Conservation (phyloP, 164 flowering plant species). For the Hamamelis virginiana region DNA sequence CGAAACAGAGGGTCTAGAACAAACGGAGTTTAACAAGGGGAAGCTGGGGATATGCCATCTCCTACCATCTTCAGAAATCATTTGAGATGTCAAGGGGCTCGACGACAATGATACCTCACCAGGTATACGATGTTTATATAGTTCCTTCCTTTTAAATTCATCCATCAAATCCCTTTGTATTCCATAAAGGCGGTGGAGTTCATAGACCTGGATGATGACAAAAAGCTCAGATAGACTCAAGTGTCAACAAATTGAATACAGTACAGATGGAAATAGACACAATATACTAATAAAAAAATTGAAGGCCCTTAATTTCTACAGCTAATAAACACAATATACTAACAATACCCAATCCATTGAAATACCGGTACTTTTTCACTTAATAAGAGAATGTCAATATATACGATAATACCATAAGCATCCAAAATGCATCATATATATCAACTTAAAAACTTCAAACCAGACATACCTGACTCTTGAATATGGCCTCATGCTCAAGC, state of each 20-base stretch:
- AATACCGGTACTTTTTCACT: not conserved
- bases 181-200: slow-evolving; percentile 88
- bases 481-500: slow-evolving; percentile 83
- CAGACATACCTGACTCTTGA: slow-evolving; percentile 72
- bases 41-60: slow-evolving; percentile 48
- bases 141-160: slow-evolving; percentile 57
- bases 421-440: not conserved
- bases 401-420: too few species aligned
- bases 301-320: not conserved
- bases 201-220: slow-evolving; percentile 55
- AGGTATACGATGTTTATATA: slow-evolving; percentile 30
- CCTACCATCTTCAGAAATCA: slow-evolving; percentile 41
- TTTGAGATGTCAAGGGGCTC: slow-evolving; percentile 50
- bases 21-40: slow-evolving; percentile 37
- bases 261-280: not conserved
- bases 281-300: not conserved
- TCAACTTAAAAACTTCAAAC: not conserved
- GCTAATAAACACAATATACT: not conserved
- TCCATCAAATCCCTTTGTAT: slow-evolving; percentile 86
- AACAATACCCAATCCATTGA: not conserved
- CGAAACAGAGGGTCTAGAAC: slow-evolving; percentile 43
- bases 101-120: slow-evolving; percentile 49
- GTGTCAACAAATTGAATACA: not conserved
- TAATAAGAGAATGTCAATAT: too few species aligned
- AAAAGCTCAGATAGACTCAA: not conserved